Conservation (phyloP, 176 grass and related monocot species). For the Aegilops speltoides region DNA sequence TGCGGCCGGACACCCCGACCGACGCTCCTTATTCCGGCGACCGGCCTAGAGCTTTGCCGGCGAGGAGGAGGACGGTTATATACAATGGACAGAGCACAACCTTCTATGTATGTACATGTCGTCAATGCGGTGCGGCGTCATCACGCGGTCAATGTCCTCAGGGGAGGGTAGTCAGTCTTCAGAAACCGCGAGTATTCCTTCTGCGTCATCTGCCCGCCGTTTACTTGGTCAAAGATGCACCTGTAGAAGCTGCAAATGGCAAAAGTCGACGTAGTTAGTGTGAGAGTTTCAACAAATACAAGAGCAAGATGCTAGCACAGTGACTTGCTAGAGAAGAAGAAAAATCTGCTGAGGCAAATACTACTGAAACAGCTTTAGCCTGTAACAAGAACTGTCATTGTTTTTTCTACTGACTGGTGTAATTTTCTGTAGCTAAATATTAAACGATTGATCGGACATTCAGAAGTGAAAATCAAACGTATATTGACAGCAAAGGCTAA, state of each 20-base stretch:
- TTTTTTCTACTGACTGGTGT: not conserved
- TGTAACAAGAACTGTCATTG: not conserved
- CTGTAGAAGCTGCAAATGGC: constrained; percentile 71
- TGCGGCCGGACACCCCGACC: not conserved
- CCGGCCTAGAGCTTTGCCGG: constrained; percentile 28
- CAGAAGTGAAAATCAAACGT: not conserved
- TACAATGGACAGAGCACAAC: constrained; percentile 36
- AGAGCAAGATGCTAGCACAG: not conserved
- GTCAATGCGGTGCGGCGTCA: not conserved
- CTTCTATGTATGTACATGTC: constrained; percentile 52
- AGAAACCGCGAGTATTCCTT: constrained; percentile 71
- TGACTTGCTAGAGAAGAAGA: not conserved
- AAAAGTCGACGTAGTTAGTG: not conserved
- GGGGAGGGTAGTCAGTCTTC: constrained; percentile 21
- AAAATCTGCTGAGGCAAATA: not conserved
- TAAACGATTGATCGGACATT: not conserved
- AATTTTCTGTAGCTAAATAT: not conserved
- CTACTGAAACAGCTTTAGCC: not conserved
- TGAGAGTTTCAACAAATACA: not conserved
- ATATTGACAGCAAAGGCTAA: not conserved
- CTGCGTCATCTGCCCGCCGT: constrained; percentile 80
- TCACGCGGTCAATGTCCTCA: not conserved
- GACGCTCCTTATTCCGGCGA: constrained; percentile 44
- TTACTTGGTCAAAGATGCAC: constrained; percentile 81
- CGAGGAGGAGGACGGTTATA: constrained; percentile 18